phyloP scores from a whole-genome alignment of 805 yeast genomes.

The Wickerhamomyces silvicola region DNA sequence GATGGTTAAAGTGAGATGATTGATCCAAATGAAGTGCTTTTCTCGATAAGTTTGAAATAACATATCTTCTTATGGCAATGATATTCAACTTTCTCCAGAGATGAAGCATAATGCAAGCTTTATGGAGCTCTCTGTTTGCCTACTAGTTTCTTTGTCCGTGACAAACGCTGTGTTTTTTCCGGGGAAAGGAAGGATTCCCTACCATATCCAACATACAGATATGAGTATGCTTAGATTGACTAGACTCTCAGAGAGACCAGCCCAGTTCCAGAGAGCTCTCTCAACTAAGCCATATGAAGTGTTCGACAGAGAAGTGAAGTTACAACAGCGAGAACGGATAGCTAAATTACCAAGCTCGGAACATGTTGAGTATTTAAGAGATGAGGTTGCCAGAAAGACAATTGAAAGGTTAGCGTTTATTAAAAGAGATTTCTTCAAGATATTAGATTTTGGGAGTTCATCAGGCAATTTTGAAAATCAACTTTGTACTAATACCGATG shows the following conservation, averaged over 20 bases:
- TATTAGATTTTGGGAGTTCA: conserved; percentile 70
- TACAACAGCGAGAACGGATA: conserved; percentile 47
- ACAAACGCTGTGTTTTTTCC: too few relatives aligned
- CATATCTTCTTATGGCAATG: too few relatives aligned
- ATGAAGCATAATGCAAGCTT: too few relatives aligned
- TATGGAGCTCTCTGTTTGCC: too few relatives aligned
- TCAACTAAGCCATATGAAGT: conserved; percentile 30
- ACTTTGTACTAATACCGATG: conserved; percentile 26
- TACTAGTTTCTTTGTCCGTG: too few relatives aligned
- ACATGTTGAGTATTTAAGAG: conserved; percentile 64
- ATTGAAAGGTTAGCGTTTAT: conserved; percentile 72
- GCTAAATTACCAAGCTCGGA: conserved; percentile 43
- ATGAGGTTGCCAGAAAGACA: conserved; percentile 66
- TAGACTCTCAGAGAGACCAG: not conserved
- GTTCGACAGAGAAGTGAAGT: conserved; percentile 59
- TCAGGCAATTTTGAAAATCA: conserved; percentile 54
- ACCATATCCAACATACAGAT: too few relatives aligned
- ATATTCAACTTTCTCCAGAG: too few relatives aligned
- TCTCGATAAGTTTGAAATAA: too few relatives aligned
- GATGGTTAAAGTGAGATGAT: too few relatives aligned
- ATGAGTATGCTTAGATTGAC: not conserved
- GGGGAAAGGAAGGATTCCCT: too few relatives aligned
- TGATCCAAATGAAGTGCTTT: too few relatives aligned
- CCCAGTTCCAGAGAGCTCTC: not conserved
- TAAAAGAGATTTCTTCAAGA: conserved; percentile 51